These are phyloP conservation scores for Populus hybrid DNA, from an alignment of 441 rosid species.

Conservation along the genomic window DNA sequence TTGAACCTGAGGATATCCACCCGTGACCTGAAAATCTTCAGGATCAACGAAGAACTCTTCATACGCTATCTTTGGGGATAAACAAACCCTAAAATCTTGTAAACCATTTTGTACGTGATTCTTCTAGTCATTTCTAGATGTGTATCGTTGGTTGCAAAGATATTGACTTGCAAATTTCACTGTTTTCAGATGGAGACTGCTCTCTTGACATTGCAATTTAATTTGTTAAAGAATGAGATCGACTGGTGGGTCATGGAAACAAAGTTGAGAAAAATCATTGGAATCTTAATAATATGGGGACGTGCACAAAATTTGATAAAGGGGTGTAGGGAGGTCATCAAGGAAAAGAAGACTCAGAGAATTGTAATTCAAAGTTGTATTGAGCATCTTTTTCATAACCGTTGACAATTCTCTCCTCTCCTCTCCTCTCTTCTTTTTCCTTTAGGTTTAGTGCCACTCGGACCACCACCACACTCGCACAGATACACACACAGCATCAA, in stretches of 20 bases:
- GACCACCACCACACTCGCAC: conserved; percentile 71
- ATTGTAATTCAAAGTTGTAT: conserved; percentile 29
- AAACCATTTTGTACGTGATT: background rate
- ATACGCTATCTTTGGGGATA: background rate
- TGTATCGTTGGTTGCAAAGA: background rate
- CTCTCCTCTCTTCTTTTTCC: conserved; percentile 4
- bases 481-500: conserved; percentile 37
- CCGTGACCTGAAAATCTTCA: background rate
- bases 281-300: conserved; percentile 19
- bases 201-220: too few relatives aligned
- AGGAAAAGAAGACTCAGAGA: conserved; percentile 9
- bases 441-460: conserved; percentile 40
- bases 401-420: conserved; percentile 45
- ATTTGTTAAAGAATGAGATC: background rate
- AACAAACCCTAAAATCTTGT: background rate
- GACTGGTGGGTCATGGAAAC: conserved; percentile 24
- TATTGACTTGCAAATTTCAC: background rate
- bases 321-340: conserved; percentile 16
- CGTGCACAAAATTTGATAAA: conserved; percentile 51
- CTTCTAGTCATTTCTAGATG: background rate
- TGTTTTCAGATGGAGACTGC: too few relatives aligned
- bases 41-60: background rate
- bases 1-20: background rate
- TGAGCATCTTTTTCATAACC: conserved; percentile 33
- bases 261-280: conserved; percentile 1